phyloP scores from a whole-genome alignment of 2,329 filamentous ascomycete genomes.

The Epichloe sp. region DNA sequence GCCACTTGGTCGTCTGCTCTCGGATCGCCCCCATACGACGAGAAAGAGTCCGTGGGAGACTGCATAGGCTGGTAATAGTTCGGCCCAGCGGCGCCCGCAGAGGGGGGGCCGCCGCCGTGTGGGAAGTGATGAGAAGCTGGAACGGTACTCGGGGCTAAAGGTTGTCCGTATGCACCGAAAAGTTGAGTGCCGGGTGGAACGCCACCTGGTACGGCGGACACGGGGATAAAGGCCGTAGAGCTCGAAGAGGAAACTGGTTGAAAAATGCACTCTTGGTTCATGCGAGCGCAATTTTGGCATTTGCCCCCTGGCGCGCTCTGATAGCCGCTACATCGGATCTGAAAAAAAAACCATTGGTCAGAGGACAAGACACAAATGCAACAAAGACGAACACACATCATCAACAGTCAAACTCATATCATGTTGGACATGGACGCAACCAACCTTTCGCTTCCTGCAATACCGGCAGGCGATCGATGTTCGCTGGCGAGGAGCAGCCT shows the following conservation, averaged over 20 bases:
- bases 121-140: slow-evolving; percentile 13
- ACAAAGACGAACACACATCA: no score
- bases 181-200: slow-evolving; percentile 43
- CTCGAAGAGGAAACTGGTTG: slow-evolving; percentile 44
- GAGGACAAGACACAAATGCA: neutral
- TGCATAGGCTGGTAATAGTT: slow-evolving; percentile 30
- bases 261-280: slow-evolving; percentile 49
- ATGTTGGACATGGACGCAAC: slow-evolving; percentile 7
- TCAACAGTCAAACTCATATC: neutral
- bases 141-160: slow-evolving; percentile 26
- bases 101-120: slow-evolving; percentile 11
- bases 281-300: slow-evolving; percentile 47
- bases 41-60: slow-evolving; percentile 31
- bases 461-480: slow-evolving; percentile 49
- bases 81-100: slow-evolving; percentile 17
- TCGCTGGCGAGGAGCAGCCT: slow-evolving; percentile 42
- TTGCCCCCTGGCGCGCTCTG: slow-evolving; percentile 47
- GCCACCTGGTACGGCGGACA: slow-evolving; percentile 44
- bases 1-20: slow-evolving; percentile 19
- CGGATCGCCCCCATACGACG: slow-evolving; percentile 22
- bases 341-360: slow-evolving; percentile 1
- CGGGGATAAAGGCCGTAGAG: slow-evolving; percentile 44
- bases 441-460: slow-evolving; percentile 47
- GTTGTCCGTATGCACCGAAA: slow-evolving; percentile 45
- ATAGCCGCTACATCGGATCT: slow-evolving; percentile 51